Base-by-base conservation (phyloP, 2,329 filamentous ascomycete genomes). In the Ceratocystis albifundus region DNA sequence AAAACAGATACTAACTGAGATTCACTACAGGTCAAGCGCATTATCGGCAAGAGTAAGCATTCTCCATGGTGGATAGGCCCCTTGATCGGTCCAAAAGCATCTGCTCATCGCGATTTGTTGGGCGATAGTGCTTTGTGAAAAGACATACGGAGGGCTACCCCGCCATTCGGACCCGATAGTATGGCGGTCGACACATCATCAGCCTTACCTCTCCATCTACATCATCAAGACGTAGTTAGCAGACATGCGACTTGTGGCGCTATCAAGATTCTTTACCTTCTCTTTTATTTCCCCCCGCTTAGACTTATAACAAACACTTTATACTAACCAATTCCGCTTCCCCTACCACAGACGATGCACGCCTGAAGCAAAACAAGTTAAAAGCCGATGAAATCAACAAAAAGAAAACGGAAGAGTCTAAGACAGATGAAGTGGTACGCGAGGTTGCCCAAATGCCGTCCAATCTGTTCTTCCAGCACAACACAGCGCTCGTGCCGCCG, bases 381-480 rank as follows among this genome's bases (percentile, higher is more conserved):
- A 88, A 87, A 71, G 84, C 80, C 67, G 85, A 86, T 71, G 78
- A 79, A 45, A 75, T 79, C 53, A 78, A 81, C 70, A 81, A 82
- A 66, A 80, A 84, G 70, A 85, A 82, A 73, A 78, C 77, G 50
- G 77, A 82, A 70, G 81, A 82, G 74, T 83, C 80, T 15, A 74
- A 77, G 64, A 76, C 76, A 36, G 77, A 79, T 71, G 84, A 89
- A 68, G 77, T 91, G 65, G 83, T 93, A 64, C 85, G 89, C 71
- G 88, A 92, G 77, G 84, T 90, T 62, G 88, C 88, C 4, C 89
- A 94, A 78, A 88, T 89, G 73, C 88, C 90, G 12, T 90, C 88
- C 22, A 83, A 85, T 69, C 85, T 96, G 76, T 96, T 95, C 84
- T 95, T 95, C 77, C 83, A 89, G 73, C 88, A 90, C 80, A 96